Evolutionary conservation across 768 basidiomycete genomes (phyloP), one percentile per base, ranked within the genome.

Genomic region (Leccinum pellstonianum): DNA sequence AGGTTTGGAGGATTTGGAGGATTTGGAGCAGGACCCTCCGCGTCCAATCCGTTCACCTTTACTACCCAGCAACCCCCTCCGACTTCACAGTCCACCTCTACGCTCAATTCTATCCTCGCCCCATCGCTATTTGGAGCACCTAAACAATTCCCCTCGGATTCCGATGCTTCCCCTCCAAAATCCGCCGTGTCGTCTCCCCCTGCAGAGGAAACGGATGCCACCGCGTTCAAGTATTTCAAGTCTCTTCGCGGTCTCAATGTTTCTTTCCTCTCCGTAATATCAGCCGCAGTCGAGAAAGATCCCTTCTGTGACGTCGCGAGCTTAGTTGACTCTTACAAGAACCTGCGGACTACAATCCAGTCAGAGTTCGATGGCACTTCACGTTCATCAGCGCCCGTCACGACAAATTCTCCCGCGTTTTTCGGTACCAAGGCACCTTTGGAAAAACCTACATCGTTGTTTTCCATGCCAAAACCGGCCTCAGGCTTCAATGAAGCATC

Each of bases 221-320:
- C 66, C 25, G 77, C 80, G 37, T 64, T 83, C 15, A 82, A 83
- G 55, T 90, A 86, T 68, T 90, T 84, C 74, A 82, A 76, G 43
- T 82, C 84, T 25, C 80, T 92, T n/a, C 85, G 90, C 37, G 90
- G 89, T 14, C 79, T 92, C 46, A 92, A 92, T 66, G 73, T 81
- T 35, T 88, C 87, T 3, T 77, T 91, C 60, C 69, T 88, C 23
- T 75, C 80, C n/a, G 79, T 82, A 14, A 70, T 90, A 56, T 77
- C 81, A 31, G 80, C 81, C 59, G 81, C 83, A 21, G 76, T 89
- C 21, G 83, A 87, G 52, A 75, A 80, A 15, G 89, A 92, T 72
- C 86, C 90, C 2, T 91, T 91, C 69, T 69, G 74, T n/a, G 87
- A 92, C 61, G 68, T 90, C 11, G 73, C 80, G n/a, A 70, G 75